phyloP scores from a whole-genome alignment of 345 rosid species.

The Gossypium anomalum region DNA sequence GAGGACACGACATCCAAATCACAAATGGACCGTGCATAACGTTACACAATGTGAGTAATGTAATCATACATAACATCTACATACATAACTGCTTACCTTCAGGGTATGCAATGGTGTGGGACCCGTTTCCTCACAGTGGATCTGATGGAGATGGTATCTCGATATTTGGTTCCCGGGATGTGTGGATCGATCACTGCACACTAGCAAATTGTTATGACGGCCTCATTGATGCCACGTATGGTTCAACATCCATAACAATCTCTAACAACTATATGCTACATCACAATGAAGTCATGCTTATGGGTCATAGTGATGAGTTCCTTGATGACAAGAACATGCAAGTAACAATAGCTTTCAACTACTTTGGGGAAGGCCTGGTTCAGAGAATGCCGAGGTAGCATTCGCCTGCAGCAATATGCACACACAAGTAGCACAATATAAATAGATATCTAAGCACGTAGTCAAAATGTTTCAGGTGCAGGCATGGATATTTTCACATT shows the following conservation, averaged over 20 bases:
- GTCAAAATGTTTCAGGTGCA: conserved; percentile 40
- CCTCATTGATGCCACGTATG: conserved; percentile 52
- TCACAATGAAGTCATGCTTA: conserved; percentile 63
- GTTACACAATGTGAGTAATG: conserved; percentile 44
- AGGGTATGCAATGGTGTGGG: conserved; percentile 27
- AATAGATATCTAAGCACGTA: neutral
- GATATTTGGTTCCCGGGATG: conserved; percentile 39
- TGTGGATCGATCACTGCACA: conserved; percentile 75
- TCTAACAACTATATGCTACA: conserved; percentile 62
- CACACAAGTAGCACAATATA: neutral
- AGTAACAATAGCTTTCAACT: conserved; percentile 64
- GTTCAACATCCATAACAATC: conserved; percentile 59
- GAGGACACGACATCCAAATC: conserved; percentile 54
- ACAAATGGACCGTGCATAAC: conserved; percentile 55
- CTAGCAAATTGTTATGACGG: conserved; percentile 56
- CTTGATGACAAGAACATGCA: conserved; percentile 52
- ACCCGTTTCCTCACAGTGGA: conserved; percentile 27
- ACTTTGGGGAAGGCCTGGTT: conserved; percentile 61
- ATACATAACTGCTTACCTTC: conserved; percentile 52
- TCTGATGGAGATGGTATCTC: conserved; percentile 75
- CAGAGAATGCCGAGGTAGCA: conserved; percentile 67
- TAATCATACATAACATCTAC: conserved; percentile 59
- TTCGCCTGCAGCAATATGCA: neutral
- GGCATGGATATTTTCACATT: conserved; percentile 70
- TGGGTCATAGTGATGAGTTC: conserved; percentile 69